Base-by-base conservation (phyloP, 805 yeast species). In the Metschnikowia kofuensis region DNA sequence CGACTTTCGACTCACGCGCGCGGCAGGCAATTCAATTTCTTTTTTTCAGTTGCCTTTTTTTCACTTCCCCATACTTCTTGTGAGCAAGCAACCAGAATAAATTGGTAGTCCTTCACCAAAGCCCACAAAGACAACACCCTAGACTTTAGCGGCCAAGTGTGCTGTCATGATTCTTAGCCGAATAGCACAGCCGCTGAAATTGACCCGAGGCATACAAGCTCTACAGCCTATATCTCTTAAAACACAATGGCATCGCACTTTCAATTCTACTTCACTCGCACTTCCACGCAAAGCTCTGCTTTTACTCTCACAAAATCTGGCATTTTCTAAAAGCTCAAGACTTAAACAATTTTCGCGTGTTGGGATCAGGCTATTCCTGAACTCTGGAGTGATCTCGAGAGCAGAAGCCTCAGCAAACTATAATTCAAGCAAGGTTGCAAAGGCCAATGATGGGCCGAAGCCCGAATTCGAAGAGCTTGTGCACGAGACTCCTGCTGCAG, bases 21-120 rank as follows among this genome's bases (percentile, higher is more conserved):
- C 32, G 32, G 21, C 21, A 21, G 21, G 21, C 21, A 21, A 21
- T 21, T 21, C 27, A 21, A 32, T 15, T 27, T 38, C 14, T 34
- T 43, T 43, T 15, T 21, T n/a, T 7, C 36, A 2, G 2, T 11
- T 14, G 15, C 21, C 30, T 44, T 16, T 15, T 39, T 39, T 39
- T 29, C 32, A 32, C 30, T 38, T 45, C 48, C 48, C 48, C 48
- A 35, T 45, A 45, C 43, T 31, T 38, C 39, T 39, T 45, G 39
- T 28, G 47, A 36, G 45, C 45, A 43, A 43, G 32, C 32, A 30
- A 30, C 6, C 32, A 30, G 32, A 12, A 9, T 12, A 9, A 2
- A 10, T 30, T 30, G 10, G 32, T 12, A 9, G 32, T 30, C 32
- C 13, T 12, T 21, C 28, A 9, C 27, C 13, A 39, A 39, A 39